Evolutionary conservation across 1,284 basidiomycete genomes (phyloP).

Genomic region (Tetrapyrgos nigripes): DNA sequence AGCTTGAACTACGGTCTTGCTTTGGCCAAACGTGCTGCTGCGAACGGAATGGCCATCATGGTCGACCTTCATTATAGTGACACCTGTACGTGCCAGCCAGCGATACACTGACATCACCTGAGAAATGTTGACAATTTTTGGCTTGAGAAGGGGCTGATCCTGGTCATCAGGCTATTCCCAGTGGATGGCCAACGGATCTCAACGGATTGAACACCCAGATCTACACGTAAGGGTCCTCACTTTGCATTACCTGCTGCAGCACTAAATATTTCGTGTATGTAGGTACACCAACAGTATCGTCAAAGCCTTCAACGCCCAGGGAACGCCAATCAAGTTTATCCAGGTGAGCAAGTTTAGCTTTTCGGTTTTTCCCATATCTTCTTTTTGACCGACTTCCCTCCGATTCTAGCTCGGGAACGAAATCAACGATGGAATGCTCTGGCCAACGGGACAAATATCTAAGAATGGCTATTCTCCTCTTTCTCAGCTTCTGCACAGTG

Average conservation of each 20-base stretch:
- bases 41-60: conserved; percentile 61
- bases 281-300: conserved; percentile 63
- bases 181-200: conserved; percentile 60
- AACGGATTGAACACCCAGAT: conserved; percentile 59
- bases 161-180: conserved; percentile 63
- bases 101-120: not conserved
- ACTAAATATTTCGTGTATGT: not conserved
- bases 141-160: conserved; percentile 62
- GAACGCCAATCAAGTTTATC: conserved; percentile 61
- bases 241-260: not conserved
- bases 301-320: conserved; percentile 54
- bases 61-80: conserved; percentile 65
- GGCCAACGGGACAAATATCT: conserved; percentile 64
- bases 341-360: conserved; percentile 33
- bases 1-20: conserved; percentile 59
- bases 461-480: conserved; percentile 57
- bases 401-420: conserved; percentile 60
- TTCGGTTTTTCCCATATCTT: not conserved
- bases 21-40: conserved; percentile 60
- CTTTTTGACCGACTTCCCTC: no score
- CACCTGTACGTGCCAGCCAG: not conserved
- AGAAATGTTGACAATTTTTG: not conserved
- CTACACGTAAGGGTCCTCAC: conserved; percentile 47
- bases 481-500: conserved; percentile 67
- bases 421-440: conserved; percentile 68